Evolutionary conservation across 169 alveolate genomes (phyloP).

Genomic region (Plasmodium gaboni): DNA sequence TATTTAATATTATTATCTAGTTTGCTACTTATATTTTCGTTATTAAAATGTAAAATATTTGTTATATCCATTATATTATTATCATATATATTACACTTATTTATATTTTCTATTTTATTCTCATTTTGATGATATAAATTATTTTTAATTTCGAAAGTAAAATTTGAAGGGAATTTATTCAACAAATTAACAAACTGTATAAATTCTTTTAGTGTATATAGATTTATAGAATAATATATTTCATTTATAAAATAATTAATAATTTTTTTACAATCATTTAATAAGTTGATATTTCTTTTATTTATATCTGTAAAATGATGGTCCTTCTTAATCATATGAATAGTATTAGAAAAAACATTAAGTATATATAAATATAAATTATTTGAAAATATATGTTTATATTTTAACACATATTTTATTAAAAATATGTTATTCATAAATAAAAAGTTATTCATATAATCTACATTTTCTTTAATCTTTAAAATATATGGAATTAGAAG

Average conservation of each 20-base stretch:
- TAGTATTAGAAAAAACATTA: conserved; percentile 15
- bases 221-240: conserved; percentile 35
- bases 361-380: conserved; percentile 26
- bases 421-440: conserved; percentile 27
- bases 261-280: conserved; percentile 59
- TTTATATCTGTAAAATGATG: conserved; percentile 37
- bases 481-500: conserved; percentile 2
- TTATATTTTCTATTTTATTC: background rate
- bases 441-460: conserved; percentile 43
- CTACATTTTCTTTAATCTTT: conserved; percentile 2
- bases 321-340: conserved; percentile 11
- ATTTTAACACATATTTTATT: conserved; percentile 41
- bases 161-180: conserved; percentile 26
- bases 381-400: conserved; percentile 13
- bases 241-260: conserved; percentile 59
- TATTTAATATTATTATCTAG: background rate
- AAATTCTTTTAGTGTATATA: conserved; percentile 58
- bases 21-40: background rate
- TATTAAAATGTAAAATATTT: conserved; percentile 10
- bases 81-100: background rate
- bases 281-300: conserved; percentile 36
- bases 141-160: conserved; percentile 37
- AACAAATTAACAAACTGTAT: conserved; percentile 19
- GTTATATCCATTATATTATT: background rate
- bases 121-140: background rate